Percentiles rank a stretch among this genome's conserved stretches.
phyloP scores from a whole-genome alignment of 2,329 filamentous ascomycete species.

The Diaporthe amygdali region DNA sequence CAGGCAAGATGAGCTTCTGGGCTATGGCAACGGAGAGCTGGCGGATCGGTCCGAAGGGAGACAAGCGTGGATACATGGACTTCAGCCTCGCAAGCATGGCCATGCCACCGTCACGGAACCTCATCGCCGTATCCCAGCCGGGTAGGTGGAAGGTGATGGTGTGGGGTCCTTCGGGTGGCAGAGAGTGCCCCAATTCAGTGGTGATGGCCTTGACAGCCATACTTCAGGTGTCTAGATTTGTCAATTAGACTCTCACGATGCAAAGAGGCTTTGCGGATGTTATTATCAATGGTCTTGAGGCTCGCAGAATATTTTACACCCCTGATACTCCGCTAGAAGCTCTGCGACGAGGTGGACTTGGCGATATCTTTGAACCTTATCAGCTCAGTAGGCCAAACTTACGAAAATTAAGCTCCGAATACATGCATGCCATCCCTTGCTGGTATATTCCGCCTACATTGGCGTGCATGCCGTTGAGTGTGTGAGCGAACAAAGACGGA shows the following conservation, averaged over 20 bases:
- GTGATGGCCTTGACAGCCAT: slow-evolving; percentile 30
- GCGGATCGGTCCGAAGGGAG: slow-evolving; percentile 42
- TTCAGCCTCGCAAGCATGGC: slow-evolving; percentile 39
- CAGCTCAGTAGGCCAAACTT: too few relatives aligned
- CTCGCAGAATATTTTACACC: too few relatives aligned
- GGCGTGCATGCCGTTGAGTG: neutral
- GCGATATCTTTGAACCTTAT: too few relatives aligned
- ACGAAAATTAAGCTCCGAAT: too few relatives aligned
- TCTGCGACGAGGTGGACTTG: too few relatives aligned
- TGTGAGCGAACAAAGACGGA: neutral
- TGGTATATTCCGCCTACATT: neutral
- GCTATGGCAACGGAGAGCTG: slow-evolving; percentile 44
- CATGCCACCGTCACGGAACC: slow-evolving; percentile 50
- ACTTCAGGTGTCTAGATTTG: neutral
- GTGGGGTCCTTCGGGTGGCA: slow-evolving; percentile 52
- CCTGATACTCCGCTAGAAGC: too few relatives aligned
- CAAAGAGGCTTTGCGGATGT: too few relatives aligned
- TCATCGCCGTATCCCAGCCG: slow-evolving; percentile 46
- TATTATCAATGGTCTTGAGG: too few relatives aligned
- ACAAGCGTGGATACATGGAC: slow-evolving; percentile 53
- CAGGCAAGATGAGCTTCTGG: slow-evolving; percentile 35
- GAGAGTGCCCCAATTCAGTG: slow-evolving; percentile 46
- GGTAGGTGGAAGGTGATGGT: slow-evolving; percentile 51
- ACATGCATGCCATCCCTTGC: too few relatives aligned
- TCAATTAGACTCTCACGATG: too few relatives aligned